phyloP scores from a whole-genome alignment of 306 rosid genomes.

The Notholithocarpus densiflorus region DNA sequence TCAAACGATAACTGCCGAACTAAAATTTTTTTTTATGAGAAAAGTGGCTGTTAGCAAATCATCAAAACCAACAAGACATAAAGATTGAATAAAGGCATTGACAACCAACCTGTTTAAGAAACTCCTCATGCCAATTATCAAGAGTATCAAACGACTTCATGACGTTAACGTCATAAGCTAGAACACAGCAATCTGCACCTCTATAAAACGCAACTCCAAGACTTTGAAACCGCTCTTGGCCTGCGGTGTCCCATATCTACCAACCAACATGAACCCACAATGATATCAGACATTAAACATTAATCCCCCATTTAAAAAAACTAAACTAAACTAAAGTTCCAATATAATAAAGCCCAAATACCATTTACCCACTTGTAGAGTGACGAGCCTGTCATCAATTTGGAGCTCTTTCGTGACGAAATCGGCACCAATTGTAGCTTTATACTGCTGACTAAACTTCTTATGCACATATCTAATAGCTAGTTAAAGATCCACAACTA shows the following conservation, averaged over 20 bases:
- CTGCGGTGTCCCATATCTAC: constrained; percentile 98
- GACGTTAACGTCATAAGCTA: constrained; percentile 86
- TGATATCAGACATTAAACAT: constrained; percentile 1
- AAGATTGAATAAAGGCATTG: constrained; percentile 4
- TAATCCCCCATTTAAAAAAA: neutral
- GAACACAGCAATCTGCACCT: constrained; percentile 94
- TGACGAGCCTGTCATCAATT: constrained; percentile 88
- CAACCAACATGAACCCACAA: constrained; percentile 24
- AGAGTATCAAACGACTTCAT: constrained; percentile 92
- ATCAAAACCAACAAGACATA: neutral
- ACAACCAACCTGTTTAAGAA: constrained; percentile 74
- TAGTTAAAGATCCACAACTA: constrained; percentile 42
- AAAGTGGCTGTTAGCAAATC: neutral
- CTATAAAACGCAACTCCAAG: constrained; percentile 93
- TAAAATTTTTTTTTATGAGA: neutral
- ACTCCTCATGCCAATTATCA: constrained; percentile 95
- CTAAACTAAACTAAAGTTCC: neutral
- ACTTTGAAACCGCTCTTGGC: constrained; percentile 96
- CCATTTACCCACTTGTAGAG: constrained; percentile 82
- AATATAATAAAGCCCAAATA: constrained; percentile 15
- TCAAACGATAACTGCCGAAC: neutral
- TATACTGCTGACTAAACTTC: constrained; percentile 96
- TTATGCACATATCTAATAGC: constrained; percentile 80
- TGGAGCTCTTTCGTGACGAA: constrained; percentile 96
- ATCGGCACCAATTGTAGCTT: constrained; percentile 98